Evolutionary conservation across 345 rosid species (phyloP), one percentile per base, ranked within the genome.

Genomic region (Ceriops zippeliana): DNA sequence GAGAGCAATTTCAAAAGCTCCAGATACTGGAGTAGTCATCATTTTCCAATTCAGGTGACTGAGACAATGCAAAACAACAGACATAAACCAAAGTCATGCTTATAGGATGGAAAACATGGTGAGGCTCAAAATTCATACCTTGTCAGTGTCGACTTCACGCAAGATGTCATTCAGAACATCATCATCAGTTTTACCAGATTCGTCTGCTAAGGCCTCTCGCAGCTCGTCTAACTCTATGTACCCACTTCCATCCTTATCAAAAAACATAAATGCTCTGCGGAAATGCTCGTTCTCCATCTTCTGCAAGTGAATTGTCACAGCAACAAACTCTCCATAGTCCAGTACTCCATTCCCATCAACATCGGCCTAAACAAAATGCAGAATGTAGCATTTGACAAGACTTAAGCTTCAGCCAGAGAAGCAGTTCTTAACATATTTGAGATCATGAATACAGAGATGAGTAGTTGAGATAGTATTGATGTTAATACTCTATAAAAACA

Each of bases 271-370:
- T 53, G 99, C 96, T 81, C 87, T 83, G 63, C 85, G 91, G 74
- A 95, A 82, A 82, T 91, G 99, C 54, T 91, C 97, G 54, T 95
- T 95, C 78, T 88, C 99, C 89, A 95, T 89, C 86, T 89, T 89
- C 85, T 88, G 96, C 86, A 95, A 82, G 80, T 95, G 99, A 70
- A 95, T 87, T n/a, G 96, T 89, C 73, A 95, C 99, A 22, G 97
- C 99, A 46, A 91, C 97, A 79, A 95, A 95, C 72, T 95, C 99
- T 38, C 97, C 96, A 58, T 91, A 95, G 75, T 89, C 96, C 64
- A 95, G 76, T 9, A 86, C 80, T 54, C 99, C 99, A 73, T 91
- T 90, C 42, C 96, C 96, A 78, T 91, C 96, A 69, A 91, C 93
- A 84, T 95, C 99, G 60, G 97, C 99, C 99, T 95, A 76, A 70